These are phyloP conservation scores for Pythium aphanidermatum DNA, from an alignment of 352 stramenopile species.

Conservation along the genomic window DNA sequence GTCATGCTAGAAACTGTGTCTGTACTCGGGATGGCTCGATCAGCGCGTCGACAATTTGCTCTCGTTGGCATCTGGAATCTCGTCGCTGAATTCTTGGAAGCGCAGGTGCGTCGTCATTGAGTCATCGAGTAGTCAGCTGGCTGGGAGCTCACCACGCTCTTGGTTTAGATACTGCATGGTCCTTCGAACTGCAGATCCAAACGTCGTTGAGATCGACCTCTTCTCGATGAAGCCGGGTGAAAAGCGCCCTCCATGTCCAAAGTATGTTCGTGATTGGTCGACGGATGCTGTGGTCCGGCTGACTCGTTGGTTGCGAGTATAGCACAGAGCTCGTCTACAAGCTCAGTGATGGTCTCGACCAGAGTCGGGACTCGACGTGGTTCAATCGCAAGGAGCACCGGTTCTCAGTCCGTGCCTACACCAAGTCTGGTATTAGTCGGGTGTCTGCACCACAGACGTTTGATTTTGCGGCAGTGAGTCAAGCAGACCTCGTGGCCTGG, in stretches of 20 bases:
- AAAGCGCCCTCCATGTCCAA: slow-evolving; percentile 54
- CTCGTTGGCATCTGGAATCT: slow-evolving; percentile 64
- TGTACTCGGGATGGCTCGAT: slow-evolving; percentile 81
- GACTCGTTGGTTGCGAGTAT: background rate
- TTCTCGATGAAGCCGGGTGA: slow-evolving; percentile 76
- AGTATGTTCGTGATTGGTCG: slow-evolving; percentile 30
- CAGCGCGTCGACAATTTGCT: slow-evolving; percentile 76
- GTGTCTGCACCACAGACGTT: slow-evolving; percentile 50
- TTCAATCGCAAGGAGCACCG: slow-evolving; percentile 65
- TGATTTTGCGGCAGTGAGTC: slow-evolving; percentile 57
- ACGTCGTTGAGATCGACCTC: slow-evolving; percentile 74
- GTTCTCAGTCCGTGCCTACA: slow-evolving; percentile 51
- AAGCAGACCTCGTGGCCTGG: slow-evolving; percentile 59
- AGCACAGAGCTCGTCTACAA: slow-evolving; percentile 60
- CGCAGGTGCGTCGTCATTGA: slow-evolving; percentile 38
- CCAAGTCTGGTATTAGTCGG: slow-evolving; percentile 57
- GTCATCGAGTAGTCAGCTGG: too few species aligned
- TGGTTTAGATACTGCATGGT: slow-evolving; percentile 72
- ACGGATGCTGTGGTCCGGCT: too few species aligned
- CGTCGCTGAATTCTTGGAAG: slow-evolving; percentile 80
- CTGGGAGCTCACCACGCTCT: too few species aligned
- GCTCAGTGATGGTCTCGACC: slow-evolving; percentile 47
- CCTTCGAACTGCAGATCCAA: slow-evolving; percentile 39
- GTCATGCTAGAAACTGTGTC: slow-evolving; percentile 60
- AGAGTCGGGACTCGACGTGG: slow-evolving; percentile 51